Evolutionary conservation across 306 rosid genomes (phyloP), one percentile per base, ranked within the genome.

Genomic region (Cyclanthera cordifolia): DNA sequence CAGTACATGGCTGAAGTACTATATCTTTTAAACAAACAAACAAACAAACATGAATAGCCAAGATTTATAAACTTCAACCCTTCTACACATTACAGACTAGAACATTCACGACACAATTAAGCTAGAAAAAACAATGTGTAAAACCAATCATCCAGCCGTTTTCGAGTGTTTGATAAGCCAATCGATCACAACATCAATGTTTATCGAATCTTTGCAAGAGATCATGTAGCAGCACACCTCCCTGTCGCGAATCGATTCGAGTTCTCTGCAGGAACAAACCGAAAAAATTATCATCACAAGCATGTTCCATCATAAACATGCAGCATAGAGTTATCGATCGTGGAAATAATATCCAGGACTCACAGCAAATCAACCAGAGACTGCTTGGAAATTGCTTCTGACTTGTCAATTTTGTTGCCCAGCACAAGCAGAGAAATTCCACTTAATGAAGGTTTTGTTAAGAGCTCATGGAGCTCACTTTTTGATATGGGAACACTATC

Each of bases 151-250:
- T 20, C 60, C 69, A 14, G 89, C 92, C 39, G 89, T 79, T 87
- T 64, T 89, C 0, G 96, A 91, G 87, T 87, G 97, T 76, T 91
- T 91, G 91, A 91, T 87, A 48, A 91, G 96, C 97, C 97, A 91
- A 72, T 91, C 96, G 71, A 91, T 88, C 77, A 91, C 96, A 3
- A 59, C 92, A 67, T 89, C 97, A 14, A 91, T 87, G 83, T 91
- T 91, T 75, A 87, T 72, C 15, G 97, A 91, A 67, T 91, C 95
- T 87, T 91, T 91, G 96, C 97, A 91, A 25, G 97, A 91, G 59
- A 91, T 91, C 97, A 91, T 91, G 61, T 91, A 89, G 86, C 96
- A 91, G 78, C 96, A 85, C 8, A 89, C 96, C 78, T 91, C 96
- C 74, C 95, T 84, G 70, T 91, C 95, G 20, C 75, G 82, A 21